Evolutionary conservation across 2,329 filamentous ascomycete species (phyloP).

Genomic region (Alternaria tenuissima): DNA sequence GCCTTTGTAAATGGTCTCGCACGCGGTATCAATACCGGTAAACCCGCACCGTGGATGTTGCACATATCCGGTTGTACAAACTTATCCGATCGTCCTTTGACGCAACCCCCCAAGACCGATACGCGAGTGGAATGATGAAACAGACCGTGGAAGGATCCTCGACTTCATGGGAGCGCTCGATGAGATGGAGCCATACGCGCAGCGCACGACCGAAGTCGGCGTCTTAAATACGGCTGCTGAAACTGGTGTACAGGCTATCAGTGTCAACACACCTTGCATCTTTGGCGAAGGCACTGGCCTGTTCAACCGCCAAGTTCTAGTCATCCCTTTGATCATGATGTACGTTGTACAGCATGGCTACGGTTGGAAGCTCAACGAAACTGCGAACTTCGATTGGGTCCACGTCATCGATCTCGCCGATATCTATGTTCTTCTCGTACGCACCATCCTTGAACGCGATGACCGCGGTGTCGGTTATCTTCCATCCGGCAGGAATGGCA

Average conservation of each 20-base stretch:
- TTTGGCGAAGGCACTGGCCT: slow-evolving; percentile 28
- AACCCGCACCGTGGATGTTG: slow-evolving; percentile 20
- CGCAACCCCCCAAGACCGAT: slow-evolving; percentile 9
- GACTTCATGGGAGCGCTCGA: slow-evolving; percentile 20
- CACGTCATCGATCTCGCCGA: slow-evolving; percentile 27
- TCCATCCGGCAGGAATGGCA: slow-evolving; percentile 20
- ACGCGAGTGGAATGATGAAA: slow-evolving; percentile 27
- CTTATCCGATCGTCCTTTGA: slow-evolving; percentile 16
- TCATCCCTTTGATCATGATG: slow-evolving; percentile 22
- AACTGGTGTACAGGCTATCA: slow-evolving; percentile 23
- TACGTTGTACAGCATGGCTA: slow-evolving; percentile 28
- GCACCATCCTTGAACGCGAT: slow-evolving; percentile 23
- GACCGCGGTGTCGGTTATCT: slow-evolving; percentile 25
- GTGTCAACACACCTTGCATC: slow-evolving; percentile 24
- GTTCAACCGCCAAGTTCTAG: slow-evolving; percentile 23
- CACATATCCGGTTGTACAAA: slow-evolving; percentile 29
- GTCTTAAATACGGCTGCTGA: slow-evolving; percentile 17
- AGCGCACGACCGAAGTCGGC: slow-evolving; percentile 24
- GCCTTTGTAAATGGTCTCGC: slow-evolving; percentile 28
- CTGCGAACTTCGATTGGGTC: slow-evolving; percentile 30
- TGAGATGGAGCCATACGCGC: slow-evolving; percentile 14
- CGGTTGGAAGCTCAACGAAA: slow-evolving; percentile 29
- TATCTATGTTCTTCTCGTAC: slow-evolving; percentile 22
- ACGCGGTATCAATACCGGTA: slow-evolving; percentile 13
- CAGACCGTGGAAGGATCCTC: slow-evolving; percentile 14